phyloP scores from a whole-genome alignment of 805 yeast genomes.

The Barnettozyma californica region DNA sequence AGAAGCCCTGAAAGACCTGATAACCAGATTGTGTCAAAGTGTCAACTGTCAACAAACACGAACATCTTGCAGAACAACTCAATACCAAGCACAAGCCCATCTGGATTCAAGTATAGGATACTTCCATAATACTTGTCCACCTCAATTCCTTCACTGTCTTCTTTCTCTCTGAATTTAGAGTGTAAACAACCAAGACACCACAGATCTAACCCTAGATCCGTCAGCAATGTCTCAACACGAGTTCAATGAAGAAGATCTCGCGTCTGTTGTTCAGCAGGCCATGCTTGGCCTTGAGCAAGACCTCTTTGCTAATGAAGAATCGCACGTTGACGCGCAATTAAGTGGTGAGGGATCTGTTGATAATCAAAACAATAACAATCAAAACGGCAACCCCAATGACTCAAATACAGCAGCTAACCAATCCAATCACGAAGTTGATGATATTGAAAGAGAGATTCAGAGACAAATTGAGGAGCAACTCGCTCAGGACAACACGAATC shows the following conservation, averaged over 20 bases:
- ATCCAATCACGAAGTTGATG: conserved; percentile 9
- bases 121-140: neutral
- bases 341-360: neutral
- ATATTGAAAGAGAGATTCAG: conserved; percentile 22
- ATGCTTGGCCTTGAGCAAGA: conserved; percentile 24
- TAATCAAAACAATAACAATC: conserved; percentile 5
- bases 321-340: neutral
- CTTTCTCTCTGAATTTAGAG: neutral
- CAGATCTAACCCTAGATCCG: neutral
- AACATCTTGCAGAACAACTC: neutral
- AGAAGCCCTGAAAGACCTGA: conserved; percentile 5
- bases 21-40: conserved; percentile 7
- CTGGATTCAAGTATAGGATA: neutral
- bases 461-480: conserved; percentile 22
- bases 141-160: neutral
- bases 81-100: neutral
- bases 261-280: conserved; percentile 36
- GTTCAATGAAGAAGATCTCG: conserved; percentile 29
- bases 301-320: neutral
- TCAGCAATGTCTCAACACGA: conserved; percentile 7
- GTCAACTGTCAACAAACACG: neutral
- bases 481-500: neutral
- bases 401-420: neutral
- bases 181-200: neutral
- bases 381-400: neutral